Percentiles rank a stretch among this genome's conserved stretches.
phyloP scores from a whole-genome alignment of 1,284 basidiomycete genomes.

The Ustilago cynodontis region DNA sequence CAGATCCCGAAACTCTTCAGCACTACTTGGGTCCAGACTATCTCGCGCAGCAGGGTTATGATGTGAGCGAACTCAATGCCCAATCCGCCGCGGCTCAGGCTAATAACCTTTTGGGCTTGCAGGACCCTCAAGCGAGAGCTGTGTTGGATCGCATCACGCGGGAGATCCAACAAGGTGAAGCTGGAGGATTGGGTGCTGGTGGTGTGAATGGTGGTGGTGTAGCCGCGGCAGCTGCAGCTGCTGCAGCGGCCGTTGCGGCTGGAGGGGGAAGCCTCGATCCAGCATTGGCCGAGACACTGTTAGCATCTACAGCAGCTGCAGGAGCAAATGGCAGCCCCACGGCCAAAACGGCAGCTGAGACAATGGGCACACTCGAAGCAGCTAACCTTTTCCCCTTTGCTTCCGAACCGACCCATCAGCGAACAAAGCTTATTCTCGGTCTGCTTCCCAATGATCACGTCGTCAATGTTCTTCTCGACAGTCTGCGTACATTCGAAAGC shows the following conservation, averaged over 20 bases:
- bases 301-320: conserved; percentile 5
- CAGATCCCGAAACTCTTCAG: conserved; percentile 49
- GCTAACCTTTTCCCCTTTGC: conserved; percentile 36
- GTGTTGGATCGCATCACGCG: conserved; percentile 60
- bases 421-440: conserved; percentile 54
- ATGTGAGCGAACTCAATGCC: conserved; percentile 22
- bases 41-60: conserved; percentile 40
- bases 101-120: conserved; percentile 35
- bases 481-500: conserved; percentile 56
- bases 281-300: conserved; percentile 7
- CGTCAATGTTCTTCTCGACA: conserved; percentile 59
- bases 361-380: conserved; percentile 23
- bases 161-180: conserved; percentile 45
- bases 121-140: conserved; percentile 51
- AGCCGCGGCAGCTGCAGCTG: conserved; percentile 14
- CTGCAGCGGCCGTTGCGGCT: conserved; percentile 16
- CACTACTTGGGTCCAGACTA: conserved; percentile 45
- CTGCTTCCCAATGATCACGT: conserved; percentile 60
- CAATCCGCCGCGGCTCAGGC: conserved; percentile 6
- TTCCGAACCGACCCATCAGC: conserved; percentile 26
- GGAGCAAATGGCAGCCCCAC: conserved; percentile 4
- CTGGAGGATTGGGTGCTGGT: conserved; percentile 6
- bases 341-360: conserved; percentile 14
- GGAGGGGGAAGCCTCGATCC: conserved; percentile 19
- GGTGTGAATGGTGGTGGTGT: conserved; percentile 5